Evolutionary conservation across 768 basidiomycete genomes (phyloP).

Genomic region (Leccinum uliginosum): DNA sequence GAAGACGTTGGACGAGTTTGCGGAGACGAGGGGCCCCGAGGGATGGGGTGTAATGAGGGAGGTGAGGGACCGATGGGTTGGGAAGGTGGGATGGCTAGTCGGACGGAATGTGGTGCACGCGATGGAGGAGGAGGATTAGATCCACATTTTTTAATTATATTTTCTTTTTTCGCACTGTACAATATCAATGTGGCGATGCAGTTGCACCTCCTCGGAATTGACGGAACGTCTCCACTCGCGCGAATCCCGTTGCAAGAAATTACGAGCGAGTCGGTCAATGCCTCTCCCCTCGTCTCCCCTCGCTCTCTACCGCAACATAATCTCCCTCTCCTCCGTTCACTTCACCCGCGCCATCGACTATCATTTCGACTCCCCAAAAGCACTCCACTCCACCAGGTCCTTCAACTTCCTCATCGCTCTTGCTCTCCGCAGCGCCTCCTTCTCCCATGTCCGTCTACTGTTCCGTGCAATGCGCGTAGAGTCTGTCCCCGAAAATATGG

Average conservation of each 20-base stretch:
- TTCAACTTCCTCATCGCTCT: slow-evolving; percentile 44
- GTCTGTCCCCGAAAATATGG: slow-evolving; percentile 40
- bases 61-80: slow-evolving; percentile 63
- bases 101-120: slow-evolving; percentile 36
- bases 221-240: background rate
- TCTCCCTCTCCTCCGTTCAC: slow-evolving; percentile 20
- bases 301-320: slow-evolving; percentile 33
- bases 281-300: slow-evolving; percentile 30
- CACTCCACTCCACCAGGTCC: slow-evolving; percentile 36
- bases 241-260: background rate
- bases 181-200: slow-evolving; percentile 11
- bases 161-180: background rate
- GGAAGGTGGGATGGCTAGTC: slow-evolving; percentile 76
- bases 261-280: slow-evolving; percentile 8
- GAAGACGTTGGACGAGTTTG: slow-evolving; percentile 61
- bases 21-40: slow-evolving; percentile 43
- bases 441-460: slow-evolving; percentile 43
- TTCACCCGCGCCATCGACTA: slow-evolving; percentile 19
- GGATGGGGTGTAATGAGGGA: slow-evolving; percentile 40
- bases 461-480: slow-evolving; percentile 45
- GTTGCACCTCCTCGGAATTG: background rate
- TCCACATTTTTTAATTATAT: background rate
- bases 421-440: slow-evolving; percentile 48
- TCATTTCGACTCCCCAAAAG: slow-evolving; percentile 24
- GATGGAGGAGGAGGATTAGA: slow-evolving; percentile 29